Percentiles rank a stretch among this genome's conserved stretches.
These are phyloP conservation scores for Alternaria hordeiaustralica DNA, from an alignment of 2,329 filamentous ascomycete genomes.

Conservation along the genomic window DNA sequence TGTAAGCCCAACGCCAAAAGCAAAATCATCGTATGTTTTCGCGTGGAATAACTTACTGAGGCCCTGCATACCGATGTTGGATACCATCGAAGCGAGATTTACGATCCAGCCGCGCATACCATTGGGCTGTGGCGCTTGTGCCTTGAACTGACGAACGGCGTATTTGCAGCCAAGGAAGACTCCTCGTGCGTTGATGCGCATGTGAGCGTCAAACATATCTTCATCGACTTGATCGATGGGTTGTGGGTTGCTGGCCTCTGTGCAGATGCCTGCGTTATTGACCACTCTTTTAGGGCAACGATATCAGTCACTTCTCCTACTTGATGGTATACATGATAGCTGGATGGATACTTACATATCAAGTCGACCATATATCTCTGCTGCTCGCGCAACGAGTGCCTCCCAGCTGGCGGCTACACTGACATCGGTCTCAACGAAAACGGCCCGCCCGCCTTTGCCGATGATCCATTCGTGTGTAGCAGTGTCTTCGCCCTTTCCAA, in stretches of 20 bases:
- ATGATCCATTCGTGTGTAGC: background rate
- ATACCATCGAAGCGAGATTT: slow-evolving; percentile 45
- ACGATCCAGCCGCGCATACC: slow-evolving; percentile 49
- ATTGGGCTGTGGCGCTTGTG: slow-evolving; percentile 38
- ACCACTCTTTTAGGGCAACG: background rate
- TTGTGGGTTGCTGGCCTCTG: background rate
- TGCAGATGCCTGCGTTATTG: background rate
- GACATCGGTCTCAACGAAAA: background rate
- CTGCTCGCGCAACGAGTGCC: background rate
- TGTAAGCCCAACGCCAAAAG: background rate
- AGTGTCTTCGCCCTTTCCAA: background rate
- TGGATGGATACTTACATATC: background rate
- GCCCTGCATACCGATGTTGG: slow-evolving; percentile 33
- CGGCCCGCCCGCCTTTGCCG: background rate
- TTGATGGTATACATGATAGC: background rate
- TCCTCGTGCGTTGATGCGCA: slow-evolving; percentile 47
- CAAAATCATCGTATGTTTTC: background rate
- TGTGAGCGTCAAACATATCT: slow-evolving; percentile 44
- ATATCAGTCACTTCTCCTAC: background rate
- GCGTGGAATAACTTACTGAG: slow-evolving; percentile 35
- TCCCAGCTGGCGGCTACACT: background rate
- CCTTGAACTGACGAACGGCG: slow-evolving; percentile 46
- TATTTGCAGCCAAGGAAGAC: slow-evolving; percentile 52
- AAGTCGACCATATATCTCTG: background rate
- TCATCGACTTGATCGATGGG: slow-evolving; percentile 12